Conservation (phyloP, 331 rosid genomes). For the Spiraea crenata region DNA sequence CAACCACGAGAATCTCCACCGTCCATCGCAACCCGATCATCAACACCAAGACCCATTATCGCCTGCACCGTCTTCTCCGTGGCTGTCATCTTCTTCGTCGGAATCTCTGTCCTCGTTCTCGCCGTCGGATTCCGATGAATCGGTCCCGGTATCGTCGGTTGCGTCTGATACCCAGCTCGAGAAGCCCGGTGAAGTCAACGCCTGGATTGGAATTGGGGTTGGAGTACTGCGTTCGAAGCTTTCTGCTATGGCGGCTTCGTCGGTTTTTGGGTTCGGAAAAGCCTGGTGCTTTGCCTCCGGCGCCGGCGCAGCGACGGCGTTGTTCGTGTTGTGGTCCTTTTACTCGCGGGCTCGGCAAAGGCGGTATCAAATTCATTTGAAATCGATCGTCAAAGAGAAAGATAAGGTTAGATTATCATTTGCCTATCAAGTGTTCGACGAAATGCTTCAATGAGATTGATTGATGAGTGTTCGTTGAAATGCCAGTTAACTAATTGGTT, state of each 20-base stretch:
- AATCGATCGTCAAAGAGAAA: slow-evolving; percentile 40
- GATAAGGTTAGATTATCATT: slow-evolving; percentile 53
- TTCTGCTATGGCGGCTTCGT: slow-evolving; percentile 26
- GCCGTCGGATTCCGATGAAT: slow-evolving; percentile 42
- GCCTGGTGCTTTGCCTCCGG: slow-evolving; percentile 40
- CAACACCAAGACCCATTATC: slow-evolving; percentile 15
- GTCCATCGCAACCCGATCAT: neutral
- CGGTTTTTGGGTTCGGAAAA: slow-evolving; percentile 22
- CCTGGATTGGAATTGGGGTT: slow-evolving; percentile 43
- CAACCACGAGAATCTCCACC: slow-evolving; percentile 45
- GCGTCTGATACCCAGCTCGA: slow-evolving; percentile 29
- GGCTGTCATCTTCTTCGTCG: slow-evolving; percentile 11
- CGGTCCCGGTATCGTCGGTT: slow-evolving; percentile 16
- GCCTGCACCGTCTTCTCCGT: slow-evolving; percentile 15
- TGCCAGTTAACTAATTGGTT: neutral
- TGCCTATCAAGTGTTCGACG: slow-evolving; percentile 4
- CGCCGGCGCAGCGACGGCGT: slow-evolving; percentile 18
- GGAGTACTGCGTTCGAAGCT: slow-evolving; percentile 46
- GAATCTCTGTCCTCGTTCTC: slow-evolving; percentile 28
- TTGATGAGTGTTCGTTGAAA: slow-evolving; percentile 10
- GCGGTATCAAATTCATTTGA: slow-evolving; percentile 31
- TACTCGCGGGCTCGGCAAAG: slow-evolving; percentile 30
- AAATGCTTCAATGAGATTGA: slow-evolving; percentile 4
- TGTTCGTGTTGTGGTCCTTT: slow-evolving; percentile 42
- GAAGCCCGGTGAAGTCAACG: slow-evolving; percentile 18